Evolutionary conservation across 148 eudicot species (phyloP).

Genomic region (Camellia sinensis): DNA sequence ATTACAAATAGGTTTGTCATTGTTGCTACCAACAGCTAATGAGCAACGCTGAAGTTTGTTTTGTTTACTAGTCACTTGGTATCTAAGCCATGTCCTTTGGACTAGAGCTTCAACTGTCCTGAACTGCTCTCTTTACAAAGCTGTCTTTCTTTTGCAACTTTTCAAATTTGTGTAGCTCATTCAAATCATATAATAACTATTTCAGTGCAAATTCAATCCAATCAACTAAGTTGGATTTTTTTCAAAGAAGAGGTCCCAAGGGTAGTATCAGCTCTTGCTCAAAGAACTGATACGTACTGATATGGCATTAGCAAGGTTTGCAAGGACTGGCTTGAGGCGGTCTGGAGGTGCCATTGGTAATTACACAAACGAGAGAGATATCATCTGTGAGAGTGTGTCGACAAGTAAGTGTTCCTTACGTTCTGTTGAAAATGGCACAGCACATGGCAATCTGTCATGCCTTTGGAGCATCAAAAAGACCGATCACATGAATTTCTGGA

Average conservation of each 20-base stretch:
- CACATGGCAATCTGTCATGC: constrained; percentile 21
- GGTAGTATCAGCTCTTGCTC: constrained; percentile 10
- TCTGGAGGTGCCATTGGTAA: constrained; percentile 33
- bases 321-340: constrained; percentile 53
- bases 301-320: constrained; percentile 74
- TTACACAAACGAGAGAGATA: constrained; percentile 11
- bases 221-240: constrained; percentile 6
- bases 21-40: constrained; percentile 19
- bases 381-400: constrained; percentile 9
- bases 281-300: not conserved
- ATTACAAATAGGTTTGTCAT: not conserved
- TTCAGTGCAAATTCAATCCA: not conserved
- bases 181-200: not conserved
- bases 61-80: constrained; percentile 9
- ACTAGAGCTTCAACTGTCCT: not conserved
- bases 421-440: constrained; percentile 21
- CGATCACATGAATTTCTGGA: constrained; percentile 27
- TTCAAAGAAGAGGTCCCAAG: not conserved
- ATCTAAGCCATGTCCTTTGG: constrained; percentile 9
- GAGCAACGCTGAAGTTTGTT: constrained; percentile 11
- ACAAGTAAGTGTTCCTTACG: constrained; percentile 9
- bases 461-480: constrained; percentile 17
- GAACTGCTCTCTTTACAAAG: too few species aligned
- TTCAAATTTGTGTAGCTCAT: not conserved
- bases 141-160: not conserved